Evolutionary conservation across 164 flowering plant genomes (phyloP), one percentile per base, ranked within the genome.

Genomic region (Paratinospora sagittata): DNA sequence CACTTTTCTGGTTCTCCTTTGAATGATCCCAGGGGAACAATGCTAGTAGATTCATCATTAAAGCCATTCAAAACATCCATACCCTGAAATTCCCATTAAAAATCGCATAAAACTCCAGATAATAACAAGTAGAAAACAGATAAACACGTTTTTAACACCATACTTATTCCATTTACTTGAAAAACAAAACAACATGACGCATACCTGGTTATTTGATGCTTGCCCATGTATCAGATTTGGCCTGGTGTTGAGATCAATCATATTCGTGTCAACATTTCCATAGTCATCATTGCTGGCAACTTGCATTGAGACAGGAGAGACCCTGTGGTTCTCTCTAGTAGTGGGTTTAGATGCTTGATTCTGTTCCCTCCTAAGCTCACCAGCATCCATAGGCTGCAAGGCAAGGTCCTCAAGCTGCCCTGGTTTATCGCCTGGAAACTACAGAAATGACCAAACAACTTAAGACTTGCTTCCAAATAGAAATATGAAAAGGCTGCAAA

Each of bases 361-460:
- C 58, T 81, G 78, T 65, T 78, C 87, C 79, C 80, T 84, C 66
- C 78, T 80, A 24, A 9, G 55, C 67, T 84, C 85, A 76, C 76
- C 77, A 5, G 70, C 78, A 68, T 81, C 83, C 45, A 58, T 62
- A 11, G 80, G 62, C 77, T 84, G 90, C 72, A 77, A 68, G 30
- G 81, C 81, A 43, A 69, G 70, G 58, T 85, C 86, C 67, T 88
- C 88, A 12, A 73, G 62, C 63, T 71, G 82, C 26, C 80, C 80
- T 43, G 87, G 81, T 74, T 86, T 91, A 78, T 91, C 93, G 62
- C 92, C 93, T 78, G 93, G 97, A 87, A 94, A 90, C 98, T 94
- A 79, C 70, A 82, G 27, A 73, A 63, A 19, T 69, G 64, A 43
- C 66, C 49, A 72, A 26, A 61, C 27, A 17, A 27, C 24, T 27